A percentile compares a stretch with the other conserved stretches of the same genome.
phyloP scores from a whole-genome alignment of 805 yeast genomes.

The Myxozyma neotropica region DNA sequence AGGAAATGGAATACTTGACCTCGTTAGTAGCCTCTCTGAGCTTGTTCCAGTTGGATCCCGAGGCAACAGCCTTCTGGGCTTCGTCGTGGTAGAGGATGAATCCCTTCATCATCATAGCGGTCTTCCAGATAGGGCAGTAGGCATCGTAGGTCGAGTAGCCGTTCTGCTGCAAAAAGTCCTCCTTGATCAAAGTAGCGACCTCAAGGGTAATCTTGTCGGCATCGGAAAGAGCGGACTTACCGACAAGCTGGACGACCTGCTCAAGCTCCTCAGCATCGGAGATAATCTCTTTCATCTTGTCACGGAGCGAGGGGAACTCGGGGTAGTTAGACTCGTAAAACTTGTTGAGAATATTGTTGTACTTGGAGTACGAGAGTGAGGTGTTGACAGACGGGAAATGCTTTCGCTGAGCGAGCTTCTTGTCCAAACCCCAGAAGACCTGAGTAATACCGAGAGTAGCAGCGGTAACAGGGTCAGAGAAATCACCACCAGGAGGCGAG shows the following conservation, averaged over 20 bases:
- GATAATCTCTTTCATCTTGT: constrained; percentile 88
- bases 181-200: constrained; percentile 87
- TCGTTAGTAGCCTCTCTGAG: constrained; percentile 86
- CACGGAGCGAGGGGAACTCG: constrained; percentile 87
- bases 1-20: constrained; percentile 89
- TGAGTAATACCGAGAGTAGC: constrained; percentile 99
- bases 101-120: constrained; percentile 96
- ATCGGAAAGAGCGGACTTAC: constrained; percentile 96
- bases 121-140: constrained; percentile 99
- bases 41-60: constrained; percentile 94
- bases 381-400: constrained; percentile 99
- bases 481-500: constrained; percentile 99
- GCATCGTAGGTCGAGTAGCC: constrained; percentile 98
- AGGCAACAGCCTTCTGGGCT: constrained; percentile 94
- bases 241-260: constrained; percentile 98
- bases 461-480: constrained; percentile 99
- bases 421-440: constrained; percentile 99
- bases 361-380: constrained; percentile 93
- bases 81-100: constrained; percentile 91
- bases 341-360: constrained; percentile 81
- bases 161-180: constrained; percentile 98
- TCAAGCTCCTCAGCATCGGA: constrained; percentile 98
- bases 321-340: constrained; percentile 86
- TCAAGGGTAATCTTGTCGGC: constrained; percentile 95
- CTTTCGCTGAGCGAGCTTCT: constrained; percentile 98